A percentile compares a stretch with the other conserved stretches of the same genome.
These are phyloP conservation scores for Xylariomycetidae sp. DNA, from an alignment of 2,329 filamentous ascomycete species.

Conservation along the genomic window DNA sequence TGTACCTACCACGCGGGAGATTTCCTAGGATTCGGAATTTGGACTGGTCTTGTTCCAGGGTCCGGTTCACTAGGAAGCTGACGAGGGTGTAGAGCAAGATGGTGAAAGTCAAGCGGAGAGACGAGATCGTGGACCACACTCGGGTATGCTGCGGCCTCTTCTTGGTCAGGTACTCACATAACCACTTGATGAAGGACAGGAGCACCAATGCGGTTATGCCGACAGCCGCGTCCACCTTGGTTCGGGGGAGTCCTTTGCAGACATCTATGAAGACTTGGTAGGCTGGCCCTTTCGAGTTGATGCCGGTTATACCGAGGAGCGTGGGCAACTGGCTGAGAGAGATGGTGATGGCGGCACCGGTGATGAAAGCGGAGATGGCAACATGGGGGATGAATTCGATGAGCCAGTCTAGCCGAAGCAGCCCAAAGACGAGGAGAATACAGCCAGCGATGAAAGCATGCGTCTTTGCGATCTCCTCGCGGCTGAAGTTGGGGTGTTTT, in stretches of 20 bases:
- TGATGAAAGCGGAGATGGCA: conserved; percentile 50
- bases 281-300: conserved; percentile 43
- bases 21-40: conserved; percentile 58
- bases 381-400: conserved; percentile 49
- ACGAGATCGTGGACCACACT: conserved; percentile 71
- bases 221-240: conserved; percentile 65
- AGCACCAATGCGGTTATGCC: conserved; percentile 63
- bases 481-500: conserved; percentile 29
- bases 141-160: conserved; percentile 61
- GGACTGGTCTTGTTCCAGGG: conserved; percentile 44
- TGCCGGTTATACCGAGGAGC: conserved; percentile 42
- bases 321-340: conserved; percentile 43
- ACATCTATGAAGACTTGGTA: conserved; percentile 47
- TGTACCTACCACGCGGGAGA: conserved; percentile 59
- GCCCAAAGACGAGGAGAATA: conserved; percentile 42
- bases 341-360: conserved; percentile 46
- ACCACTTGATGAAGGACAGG: conserved; percentile 60
- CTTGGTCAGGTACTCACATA: conserved; percentile 58
- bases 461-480: conserved; percentile 40
- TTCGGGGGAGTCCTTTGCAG: conserved; percentile 37
- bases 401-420: conserved; percentile 45
- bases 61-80: conserved; percentile 63
- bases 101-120: conserved; percentile 72
- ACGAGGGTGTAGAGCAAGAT: conserved; percentile 76
- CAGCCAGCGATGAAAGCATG: conserved; percentile 42